These are phyloP conservation scores for Lecanosticta acicola DNA, from an alignment of 2,329 filamentous ascomycete species.

Conservation along the genomic window DNA sequence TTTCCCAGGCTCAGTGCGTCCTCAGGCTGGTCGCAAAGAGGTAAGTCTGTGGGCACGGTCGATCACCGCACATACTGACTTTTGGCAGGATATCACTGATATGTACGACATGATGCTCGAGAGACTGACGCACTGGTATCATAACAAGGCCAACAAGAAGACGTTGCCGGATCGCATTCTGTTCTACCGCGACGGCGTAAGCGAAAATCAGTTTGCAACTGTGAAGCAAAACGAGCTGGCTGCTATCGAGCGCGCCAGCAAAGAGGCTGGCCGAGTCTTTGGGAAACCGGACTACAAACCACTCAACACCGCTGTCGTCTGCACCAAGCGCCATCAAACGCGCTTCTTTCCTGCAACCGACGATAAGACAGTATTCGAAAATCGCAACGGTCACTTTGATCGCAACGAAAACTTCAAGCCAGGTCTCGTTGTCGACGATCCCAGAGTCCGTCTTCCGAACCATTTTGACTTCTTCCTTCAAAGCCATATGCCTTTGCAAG, in stretches of 20 bases:
- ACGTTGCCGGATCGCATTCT: constrained; percentile 19
- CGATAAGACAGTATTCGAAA: background rate
- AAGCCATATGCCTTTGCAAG: constrained; percentile 48
- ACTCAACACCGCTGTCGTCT: constrained; percentile 31
- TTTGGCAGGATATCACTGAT: background rate
- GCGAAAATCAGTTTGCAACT: constrained; percentile 29
- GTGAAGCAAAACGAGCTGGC: constrained; percentile 5
- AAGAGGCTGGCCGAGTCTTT: background rate
- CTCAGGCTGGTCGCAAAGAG: constrained; percentile 2
- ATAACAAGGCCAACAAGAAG: background rate
- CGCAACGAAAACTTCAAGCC: constrained; percentile 7
- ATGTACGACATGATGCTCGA: constrained; percentile 3
- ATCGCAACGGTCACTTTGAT: background rate
- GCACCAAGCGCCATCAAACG: constrained; percentile 37
- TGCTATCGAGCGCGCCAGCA: constrained; percentile 3
- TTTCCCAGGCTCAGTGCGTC: constrained; percentile 32
- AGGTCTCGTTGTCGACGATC: constrained; percentile 12
- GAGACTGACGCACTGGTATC: constrained; percentile 2
- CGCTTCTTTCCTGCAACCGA: constrained; percentile 33
- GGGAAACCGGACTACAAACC: background rate
- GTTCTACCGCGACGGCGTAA: constrained; percentile 36
- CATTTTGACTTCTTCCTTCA: constrained; percentile 14
- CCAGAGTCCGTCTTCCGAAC: background rate
- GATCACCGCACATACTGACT: background rate
- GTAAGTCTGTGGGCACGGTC: background rate